Evolutionary conservation across 2,329 filamentous ascomycete species (phyloP), one percentile per base, ranked within the genome.

Genomic region (Sclerotinia sclerotiorum): DNA sequence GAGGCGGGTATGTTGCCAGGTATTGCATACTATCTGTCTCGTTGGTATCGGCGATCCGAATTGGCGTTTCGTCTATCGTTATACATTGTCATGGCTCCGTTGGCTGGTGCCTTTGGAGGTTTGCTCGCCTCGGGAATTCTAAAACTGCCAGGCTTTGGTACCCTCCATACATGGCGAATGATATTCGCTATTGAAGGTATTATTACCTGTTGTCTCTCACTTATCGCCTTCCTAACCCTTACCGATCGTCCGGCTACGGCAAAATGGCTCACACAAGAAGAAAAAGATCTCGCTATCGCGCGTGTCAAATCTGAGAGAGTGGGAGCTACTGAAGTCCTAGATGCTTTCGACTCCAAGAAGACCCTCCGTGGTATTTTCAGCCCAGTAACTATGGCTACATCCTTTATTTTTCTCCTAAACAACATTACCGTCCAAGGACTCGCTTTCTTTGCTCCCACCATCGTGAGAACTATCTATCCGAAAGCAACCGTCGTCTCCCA

Each of bases 161-260:
- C 80, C 5, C 78, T 90, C 0, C 80, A 79, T 32, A 79, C 78
- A 6, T 92, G 89, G 89, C 81, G 88, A 10, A 90, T 90, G 88
- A 90, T 91, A 64, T 91, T 91, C 67, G 84, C 83, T 5, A 86
- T 91, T n/a, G 89, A 91, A 75, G 89, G 89, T 27, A 86, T 90
- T 73, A 85, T 90, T 71, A 88, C 86, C 80, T 71, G 70, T 69
- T 81, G 82, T 0, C 77, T 91, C 0, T 82, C 84, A 0, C n/a
- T 91, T 1, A 80, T 91, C 48, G 79, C 84, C 1, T 90, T 90
- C 76, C 72, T 88, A 73, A 88, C 86, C 0, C 79, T 92, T 24
- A 91, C 89, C 0, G 90, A 92, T 75, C 83, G 88, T 0, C 90
- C 90, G 0, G 88, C 84, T 67, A 90, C 88, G 0, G 89, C 89